Evolutionary conservation across 1,139 yeast species (phyloP), one percentile per base, ranked within the genome.

Genomic region (Zygosaccharomyces sapae): DNA sequence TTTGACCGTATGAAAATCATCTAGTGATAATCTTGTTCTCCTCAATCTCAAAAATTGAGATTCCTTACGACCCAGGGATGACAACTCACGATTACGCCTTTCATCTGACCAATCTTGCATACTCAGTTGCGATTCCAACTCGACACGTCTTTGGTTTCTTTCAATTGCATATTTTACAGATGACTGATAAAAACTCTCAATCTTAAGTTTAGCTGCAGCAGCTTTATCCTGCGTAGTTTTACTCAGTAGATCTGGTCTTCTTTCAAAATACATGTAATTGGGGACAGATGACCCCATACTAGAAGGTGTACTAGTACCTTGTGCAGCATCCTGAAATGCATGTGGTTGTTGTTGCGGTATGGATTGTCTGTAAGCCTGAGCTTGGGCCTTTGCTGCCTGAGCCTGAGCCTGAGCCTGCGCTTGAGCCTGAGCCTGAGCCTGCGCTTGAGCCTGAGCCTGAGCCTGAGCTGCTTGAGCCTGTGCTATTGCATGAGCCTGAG

Each of bases 151-250:
- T 66, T 84, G 90, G 61, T 85, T 85, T 57, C 94, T 70, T 63
- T 85, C 94, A 50, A 85, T 84, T 0, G 94, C 94, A 65, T 83
- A 89, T 41, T 80, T 78, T 24, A 85, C 88, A 8, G 88, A 77
- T 70, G 84, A 82, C 56, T 84, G 86, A 64, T 84, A 85, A 59
- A 77, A 83, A 60, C 83, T 83, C 57, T 85, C 94, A 47, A 85
- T 68, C 52, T 81, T 80, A 45, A 85, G 68, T 66, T 84, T 84
- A 33, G 83, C 80, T 6, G 87, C 83, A 1, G 88, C 77, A 0
- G 92, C 86, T 56, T 79, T 81, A 59, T 85, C 92, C 61, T 83
- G 90, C 0, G 87, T 73, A 9, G 73, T 62, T 54, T 83, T 82
- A 38, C 80, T 76, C 59, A 85, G 72, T 58, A 77, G 72, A 54